phyloP scores from a whole-genome alignment of 2,329 filamentous ascomycete species.

The Hypoxylon sp. region DNA sequence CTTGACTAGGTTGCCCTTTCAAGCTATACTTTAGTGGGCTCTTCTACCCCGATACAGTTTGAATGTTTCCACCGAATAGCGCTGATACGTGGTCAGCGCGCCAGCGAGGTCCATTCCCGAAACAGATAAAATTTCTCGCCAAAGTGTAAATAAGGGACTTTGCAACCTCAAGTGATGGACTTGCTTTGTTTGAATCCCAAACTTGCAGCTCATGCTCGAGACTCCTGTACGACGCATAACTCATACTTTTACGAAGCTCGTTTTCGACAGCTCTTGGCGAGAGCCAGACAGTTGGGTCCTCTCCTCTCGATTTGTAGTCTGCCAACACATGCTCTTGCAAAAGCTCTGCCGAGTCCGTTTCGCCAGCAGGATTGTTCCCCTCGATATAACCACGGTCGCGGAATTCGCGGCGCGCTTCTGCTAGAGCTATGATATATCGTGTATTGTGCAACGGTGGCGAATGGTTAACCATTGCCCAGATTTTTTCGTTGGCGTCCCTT shows the following conservation, averaged over 20 bases:
- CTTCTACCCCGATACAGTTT: neutral
- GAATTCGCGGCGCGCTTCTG: slow-evolving; percentile 45
- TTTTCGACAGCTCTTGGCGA: slow-evolving; percentile 41
- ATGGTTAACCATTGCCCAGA: slow-evolving; percentile 42
- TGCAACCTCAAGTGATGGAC: slow-evolving; percentile 20
- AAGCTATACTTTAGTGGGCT: no score
- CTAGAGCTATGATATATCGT: slow-evolving; percentile 42
- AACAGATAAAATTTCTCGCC: slow-evolving; percentile 46
- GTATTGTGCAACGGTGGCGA: slow-evolving; percentile 38
- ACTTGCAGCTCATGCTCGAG: slow-evolving; percentile 33
- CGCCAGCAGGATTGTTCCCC: slow-evolving; percentile 29
- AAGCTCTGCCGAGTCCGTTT: slow-evolving; percentile 18
- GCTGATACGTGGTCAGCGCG: slow-evolving; percentile 34
- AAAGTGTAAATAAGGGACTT: slow-evolving; percentile 44
- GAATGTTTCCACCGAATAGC: slow-evolving; percentile 29
- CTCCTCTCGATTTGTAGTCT: slow-evolving; percentile 34
- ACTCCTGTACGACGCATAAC: slow-evolving; percentile 34
- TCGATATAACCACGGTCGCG: slow-evolving; percentile 41
- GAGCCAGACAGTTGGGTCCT: slow-evolving; percentile 42
- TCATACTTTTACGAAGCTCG: slow-evolving; percentile 41
- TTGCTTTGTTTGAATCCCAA: slow-evolving; percentile 5
- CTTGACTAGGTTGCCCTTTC: no score
- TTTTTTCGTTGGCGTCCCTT: slow-evolving; percentile 13
- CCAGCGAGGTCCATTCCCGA: slow-evolving; percentile 51
- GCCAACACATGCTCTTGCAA: slow-evolving; percentile 34